Percentiles rank a stretch among this genome's conserved stretches.
Conservation (phyloP, 108 stramenopile genomes). For the Chaetoceros muelleri region DNA sequence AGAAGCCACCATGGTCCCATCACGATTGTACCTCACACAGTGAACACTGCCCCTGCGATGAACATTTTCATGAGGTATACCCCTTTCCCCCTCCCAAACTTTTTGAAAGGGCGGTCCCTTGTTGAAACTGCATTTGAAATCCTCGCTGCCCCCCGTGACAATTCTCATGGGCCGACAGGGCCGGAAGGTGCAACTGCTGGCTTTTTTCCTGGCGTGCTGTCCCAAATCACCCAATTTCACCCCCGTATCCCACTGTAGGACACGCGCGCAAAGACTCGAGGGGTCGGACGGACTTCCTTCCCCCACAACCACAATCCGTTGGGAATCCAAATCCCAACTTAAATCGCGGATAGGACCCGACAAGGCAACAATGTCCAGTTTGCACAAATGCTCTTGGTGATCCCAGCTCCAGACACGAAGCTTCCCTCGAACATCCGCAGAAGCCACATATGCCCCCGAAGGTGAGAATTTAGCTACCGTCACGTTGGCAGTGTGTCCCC, state of each 20-base stretch:
- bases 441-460: constrained; percentile 83
- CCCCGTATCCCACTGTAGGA: constrained; percentile 52
- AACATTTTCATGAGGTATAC: constrained; percentile 32
- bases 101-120: constrained; percentile 88
- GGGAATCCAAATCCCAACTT: constrained; percentile 91
- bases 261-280: constrained; percentile 25
- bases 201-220: constrained; percentile 53
- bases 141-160: constrained; percentile 86
- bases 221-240: constrained; percentile 50
- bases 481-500: constrained; percentile 77
- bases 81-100: constrained; percentile 36
- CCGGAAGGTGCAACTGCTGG: constrained; percentile 51
- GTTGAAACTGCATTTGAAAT: constrained; percentile 77
- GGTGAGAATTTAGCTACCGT: constrained; percentile 67
- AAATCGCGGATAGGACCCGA: constrained; percentile 78
- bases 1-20: constrained; percentile 65
- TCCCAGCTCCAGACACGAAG: constrained; percentile 90
- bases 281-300: constrained; percentile 19
- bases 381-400: constrained; percentile 86
- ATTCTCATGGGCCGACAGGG: constrained; percentile 80
- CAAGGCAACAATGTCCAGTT: constrained; percentile 50
- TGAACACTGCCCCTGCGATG: constrained; percentile 68
- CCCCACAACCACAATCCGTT: constrained; percentile 56
- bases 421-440: constrained; percentile 75
- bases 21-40: constrained; percentile 68